Evolutionary conservation across 1,139 yeast genomes (phyloP), one percentile per base, ranked within the genome.

Genomic region (Blastobotrys capitulatus): DNA sequence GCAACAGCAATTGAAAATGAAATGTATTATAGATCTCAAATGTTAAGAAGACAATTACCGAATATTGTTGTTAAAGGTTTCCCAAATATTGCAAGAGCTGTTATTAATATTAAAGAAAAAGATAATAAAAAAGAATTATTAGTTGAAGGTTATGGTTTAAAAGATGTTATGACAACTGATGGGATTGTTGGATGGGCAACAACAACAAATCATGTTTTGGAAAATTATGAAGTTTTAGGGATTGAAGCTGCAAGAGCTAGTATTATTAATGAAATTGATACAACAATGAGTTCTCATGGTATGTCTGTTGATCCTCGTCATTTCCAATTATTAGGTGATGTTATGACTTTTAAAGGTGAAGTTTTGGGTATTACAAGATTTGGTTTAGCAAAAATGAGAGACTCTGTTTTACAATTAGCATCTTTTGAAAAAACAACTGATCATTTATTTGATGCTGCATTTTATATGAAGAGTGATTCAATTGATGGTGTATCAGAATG

Each of bases 291-390:
- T 68, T 88, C 89, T 69, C 98, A 94, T 75, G 98, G 98, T 70
- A 94, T 94, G 98, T 87, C 95, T 67, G 97, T 94, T 51, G 99
- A 94, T 75, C 98, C 98, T 55, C 95, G 99, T 75, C 99, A 94
- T 71, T 89, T 94, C 66, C 98, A 92, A 72, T 74, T 94, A 47
- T 73, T 94, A 56, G 98, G 98, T 56, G 99, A 94, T 67, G 98
- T 94, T 51, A 94, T 94, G 99, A 88, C 97, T 0, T 94, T 88
- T 68, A 94, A 92, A 72, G 99, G 99, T 53, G 98, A 94, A 66
- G 96, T 94, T 7, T 76, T 94, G 60, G 98, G 99, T 69, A 94
- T 94, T 64, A 94, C 99, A 2, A 79, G 99, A 70, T 94, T 94
- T 63, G 99, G 99, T 59, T 76, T 94, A 60, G 90, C 97, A 62